Conservation (phyloP, 352 stramenopile species). For the Ophiocytium majus region DNA sequence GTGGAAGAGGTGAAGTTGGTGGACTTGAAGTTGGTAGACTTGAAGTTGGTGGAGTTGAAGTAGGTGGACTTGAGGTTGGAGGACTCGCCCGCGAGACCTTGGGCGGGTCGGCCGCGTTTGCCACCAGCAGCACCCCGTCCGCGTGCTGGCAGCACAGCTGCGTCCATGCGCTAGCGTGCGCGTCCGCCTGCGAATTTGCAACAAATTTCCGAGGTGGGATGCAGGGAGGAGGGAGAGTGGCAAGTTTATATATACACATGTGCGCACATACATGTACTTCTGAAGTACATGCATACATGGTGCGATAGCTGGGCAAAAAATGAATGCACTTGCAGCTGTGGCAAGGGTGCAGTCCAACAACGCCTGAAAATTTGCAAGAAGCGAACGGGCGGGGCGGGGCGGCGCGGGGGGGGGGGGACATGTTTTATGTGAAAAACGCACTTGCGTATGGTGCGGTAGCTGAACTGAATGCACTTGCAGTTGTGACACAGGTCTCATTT, state of each 20-base stretch:
- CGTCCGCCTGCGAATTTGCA: slow-evolving; percentile 62
- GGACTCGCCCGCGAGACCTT: background rate
- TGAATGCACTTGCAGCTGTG: slow-evolving; percentile 11
- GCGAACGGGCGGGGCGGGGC: no score
- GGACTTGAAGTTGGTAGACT: no score
- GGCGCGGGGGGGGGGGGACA: no score
- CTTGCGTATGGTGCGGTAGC: no score
- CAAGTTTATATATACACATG: slow-evolving; percentile 60
- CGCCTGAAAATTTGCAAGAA: background rate
- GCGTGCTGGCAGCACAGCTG: slow-evolving; percentile 60
- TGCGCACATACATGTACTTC: slow-evolving; percentile 34
- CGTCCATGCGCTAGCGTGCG: slow-evolving; percentile 61
- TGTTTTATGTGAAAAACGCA: no score
- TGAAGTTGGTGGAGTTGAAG: no score
- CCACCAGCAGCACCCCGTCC: slow-evolving; percentile 61
- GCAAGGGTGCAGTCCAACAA: background rate
- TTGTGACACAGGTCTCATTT: no score
- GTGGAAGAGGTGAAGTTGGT: no score
- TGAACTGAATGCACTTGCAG: no score
- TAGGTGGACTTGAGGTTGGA: no score
- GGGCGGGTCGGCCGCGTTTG: slow-evolving; percentile 57
- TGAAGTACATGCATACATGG: background rate
- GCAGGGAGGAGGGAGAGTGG: slow-evolving; percentile 50
- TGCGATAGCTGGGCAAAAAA: background rate
- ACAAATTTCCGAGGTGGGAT: no score